phyloP scores from a whole-genome alignment of 192 early-diverging fungal species.

The Phycomyces nitens region DNA sequence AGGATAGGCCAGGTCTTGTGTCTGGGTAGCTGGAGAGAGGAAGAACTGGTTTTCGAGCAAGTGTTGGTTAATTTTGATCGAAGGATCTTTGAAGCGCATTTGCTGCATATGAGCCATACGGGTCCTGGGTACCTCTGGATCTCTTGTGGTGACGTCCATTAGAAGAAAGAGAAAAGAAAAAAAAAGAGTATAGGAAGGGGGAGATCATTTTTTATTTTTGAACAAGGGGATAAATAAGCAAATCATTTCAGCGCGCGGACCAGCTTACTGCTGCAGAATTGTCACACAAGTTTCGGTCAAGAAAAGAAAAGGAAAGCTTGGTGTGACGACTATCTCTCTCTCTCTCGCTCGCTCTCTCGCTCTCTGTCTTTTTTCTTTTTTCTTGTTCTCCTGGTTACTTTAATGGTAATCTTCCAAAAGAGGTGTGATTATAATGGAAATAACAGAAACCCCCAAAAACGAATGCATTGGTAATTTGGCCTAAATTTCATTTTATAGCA shows the following conservation, averaged over 20 bases:
- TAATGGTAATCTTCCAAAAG: too few relatives aligned
- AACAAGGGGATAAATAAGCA: neutral
- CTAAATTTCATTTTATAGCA: too few relatives aligned
- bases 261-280: neutral
- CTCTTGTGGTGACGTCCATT: conserved; percentile 1
- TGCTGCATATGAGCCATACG: conserved; percentile 26
- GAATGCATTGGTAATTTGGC: too few relatives aligned
- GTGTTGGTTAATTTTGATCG: neutral
- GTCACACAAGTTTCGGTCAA: conserved; percentile 1
- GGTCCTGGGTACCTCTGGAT: neutral
- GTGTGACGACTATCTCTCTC: too few relatives aligned
- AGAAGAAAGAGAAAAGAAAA: neutral
- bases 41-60: neutral
- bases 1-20: neutral
- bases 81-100: conserved; percentile 15
- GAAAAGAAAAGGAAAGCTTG: neutral
- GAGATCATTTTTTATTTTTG: too few relatives aligned
- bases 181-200: neutral
- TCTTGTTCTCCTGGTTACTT: too few relatives aligned
- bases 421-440: too few relatives aligned
- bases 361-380: conserved; percentile 7
- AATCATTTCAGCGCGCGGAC: conserved; percentile 8
- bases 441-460: too few relatives aligned
- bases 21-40: too few relatives aligned
- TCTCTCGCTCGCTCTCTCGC: conserved; percentile 3